Evolutionary conservation across 2,329 filamentous ascomycete species (phyloP).

Genomic region (Fusarium piperis): DNA sequence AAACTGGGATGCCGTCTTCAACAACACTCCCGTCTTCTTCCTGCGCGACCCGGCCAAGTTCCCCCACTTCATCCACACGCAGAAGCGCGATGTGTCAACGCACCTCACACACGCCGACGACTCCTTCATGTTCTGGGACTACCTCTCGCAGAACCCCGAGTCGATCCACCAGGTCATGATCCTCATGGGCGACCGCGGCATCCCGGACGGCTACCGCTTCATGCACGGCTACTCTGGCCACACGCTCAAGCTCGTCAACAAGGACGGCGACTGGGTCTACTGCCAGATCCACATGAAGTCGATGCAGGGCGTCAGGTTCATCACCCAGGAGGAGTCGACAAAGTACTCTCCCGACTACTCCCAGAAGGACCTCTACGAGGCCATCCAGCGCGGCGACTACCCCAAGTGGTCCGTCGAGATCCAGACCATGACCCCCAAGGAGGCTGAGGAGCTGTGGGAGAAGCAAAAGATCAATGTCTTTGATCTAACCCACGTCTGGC

Average conservation of each 20-base stretch:
- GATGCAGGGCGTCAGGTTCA: conserved; percentile 20
- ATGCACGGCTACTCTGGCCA: conserved; percentile 25
- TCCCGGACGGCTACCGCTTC: conserved; percentile 60
- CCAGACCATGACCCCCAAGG: conserved; percentile 48
- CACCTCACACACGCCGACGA: conserved; percentile 60
- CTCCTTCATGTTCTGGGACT: conserved; percentile 52
- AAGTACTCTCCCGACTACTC: conserved; percentile 14
- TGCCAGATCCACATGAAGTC: conserved; percentile 26
- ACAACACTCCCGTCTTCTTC: conserved; percentile 79
- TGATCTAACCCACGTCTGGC: conserved; percentile 69
- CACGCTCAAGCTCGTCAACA: conserved; percentile 13
- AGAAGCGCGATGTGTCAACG: conserved; percentile 72
- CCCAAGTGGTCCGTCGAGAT: conserved; percentile 65
- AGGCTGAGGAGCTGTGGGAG: conserved; percentile 37
- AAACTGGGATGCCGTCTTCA: conserved; percentile 14
- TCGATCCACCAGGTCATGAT: conserved; percentile 67
- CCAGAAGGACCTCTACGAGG: conserved; percentile 31
- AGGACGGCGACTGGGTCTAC: conserved; percentile 16
- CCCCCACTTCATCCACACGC: conserved; percentile 77
- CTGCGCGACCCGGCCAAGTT: conserved; percentile 79
- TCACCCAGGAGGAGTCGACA: conserved; percentile 20
- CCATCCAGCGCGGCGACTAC: conserved; percentile 48
- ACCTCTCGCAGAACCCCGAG: conserved; percentile 67
- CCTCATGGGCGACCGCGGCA: conserved; percentile 66
- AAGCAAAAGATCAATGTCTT: conserved; percentile 61